Percentiles rank a stretch among this genome's conserved stretches.
phyloP scores from a whole-genome alignment of 495 filamentous ascomycete genomes.

The Penicillium maclennaniae region DNA sequence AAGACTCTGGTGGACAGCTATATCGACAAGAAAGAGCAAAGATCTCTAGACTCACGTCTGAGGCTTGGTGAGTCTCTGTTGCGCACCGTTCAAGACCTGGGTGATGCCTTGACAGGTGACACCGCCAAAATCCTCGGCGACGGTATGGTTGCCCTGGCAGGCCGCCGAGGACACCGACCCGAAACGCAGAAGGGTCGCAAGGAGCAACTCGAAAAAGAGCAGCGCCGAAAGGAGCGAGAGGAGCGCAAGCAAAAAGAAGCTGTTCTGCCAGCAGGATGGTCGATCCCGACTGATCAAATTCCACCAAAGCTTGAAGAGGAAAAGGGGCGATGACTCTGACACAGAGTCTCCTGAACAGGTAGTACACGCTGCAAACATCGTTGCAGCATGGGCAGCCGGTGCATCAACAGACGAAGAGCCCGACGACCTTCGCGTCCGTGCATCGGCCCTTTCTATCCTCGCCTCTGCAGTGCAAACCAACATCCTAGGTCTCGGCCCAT shows the following conservation, averaged over 20 bases:
- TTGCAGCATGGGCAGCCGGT: conserved; percentile 70
- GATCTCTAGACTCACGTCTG: conserved; percentile 61
- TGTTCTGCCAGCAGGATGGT: conserved; percentile 31
- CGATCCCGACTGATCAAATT: conserved; percentile 18
- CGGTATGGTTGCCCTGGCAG: conserved; percentile 62
- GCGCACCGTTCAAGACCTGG: conserved; percentile 63
- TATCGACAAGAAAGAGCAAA: conserved; percentile 56
- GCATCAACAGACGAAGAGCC: conserved; percentile 46
- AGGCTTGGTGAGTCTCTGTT: conserved; percentile 71
- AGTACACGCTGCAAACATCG: conserved; percentile 57
- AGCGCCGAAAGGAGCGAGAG: conserved; percentile 39
- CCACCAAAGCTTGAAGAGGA: conserved; percentile 44
- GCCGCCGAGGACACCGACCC: conserved; percentile 55
- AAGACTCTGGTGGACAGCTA: conserved; percentile 68
- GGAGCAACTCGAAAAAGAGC: conserved; percentile 45
- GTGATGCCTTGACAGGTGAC: conserved; percentile 57
- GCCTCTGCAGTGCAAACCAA: conserved; percentile 63
- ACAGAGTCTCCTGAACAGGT: conserved; percentile 46
- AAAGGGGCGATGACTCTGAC: conserved; percentile 38
- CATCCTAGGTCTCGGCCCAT: conserved; percentile 54
- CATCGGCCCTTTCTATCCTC: conserved; percentile 74
- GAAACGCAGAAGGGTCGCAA: conserved; percentile 53
- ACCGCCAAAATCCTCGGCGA: conserved; percentile 53
- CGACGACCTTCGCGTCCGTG: conserved; percentile 74
- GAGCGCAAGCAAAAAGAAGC: conserved; percentile 33